Conservation (phyloP, 371 early-diverging fungal genomes). For the Rhizomucor miehei region DNA sequence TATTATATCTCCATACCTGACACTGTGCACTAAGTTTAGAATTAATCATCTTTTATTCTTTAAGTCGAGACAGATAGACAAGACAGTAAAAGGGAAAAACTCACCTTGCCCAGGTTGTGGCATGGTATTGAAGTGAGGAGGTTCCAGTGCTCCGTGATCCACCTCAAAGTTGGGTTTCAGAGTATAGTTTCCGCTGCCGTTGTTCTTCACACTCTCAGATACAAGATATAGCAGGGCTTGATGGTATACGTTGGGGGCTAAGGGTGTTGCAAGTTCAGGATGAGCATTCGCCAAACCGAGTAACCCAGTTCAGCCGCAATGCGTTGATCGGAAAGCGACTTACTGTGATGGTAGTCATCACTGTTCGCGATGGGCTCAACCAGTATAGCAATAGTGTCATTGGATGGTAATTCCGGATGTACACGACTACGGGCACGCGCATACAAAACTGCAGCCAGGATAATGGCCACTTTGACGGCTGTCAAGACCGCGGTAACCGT, state of each 20-base stretch:
- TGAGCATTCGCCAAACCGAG: conserved; percentile 10
- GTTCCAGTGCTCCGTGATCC: conserved; percentile 21
- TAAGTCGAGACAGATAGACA: too few species aligned
- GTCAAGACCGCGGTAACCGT: conserved; percentile 24
- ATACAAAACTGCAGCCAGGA: conserved; percentile 1
- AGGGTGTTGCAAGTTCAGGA: neutral
- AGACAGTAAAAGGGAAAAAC: neutral
- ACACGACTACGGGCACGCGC: too few species aligned
- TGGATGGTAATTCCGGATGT: neutral
- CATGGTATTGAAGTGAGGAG: conserved; percentile 29
- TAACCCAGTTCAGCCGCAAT: neutral
- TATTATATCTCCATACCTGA: conserved; percentile 7
- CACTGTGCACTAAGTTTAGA: conserved; percentile 2
- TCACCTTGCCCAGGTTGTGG: conserved; percentile 34
- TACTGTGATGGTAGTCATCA: conserved; percentile 22
- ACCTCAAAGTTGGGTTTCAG: conserved; percentile 22
- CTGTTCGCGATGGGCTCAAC: conserved; percentile 16
- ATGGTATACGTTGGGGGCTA: conserved; percentile 30
- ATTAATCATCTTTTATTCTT: too few species aligned
- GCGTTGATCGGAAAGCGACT: neutral
- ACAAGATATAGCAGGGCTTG: conserved; percentile 25
- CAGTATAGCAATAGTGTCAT: conserved; percentile 13
- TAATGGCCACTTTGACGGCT: conserved; percentile 11
- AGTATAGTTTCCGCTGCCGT: conserved; percentile 16
- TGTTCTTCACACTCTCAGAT: conserved; percentile 18